phyloP scores from a whole-genome alignment of 2,329 filamentous ascomycete genomes.

The Fusarium virguliforme region DNA sequence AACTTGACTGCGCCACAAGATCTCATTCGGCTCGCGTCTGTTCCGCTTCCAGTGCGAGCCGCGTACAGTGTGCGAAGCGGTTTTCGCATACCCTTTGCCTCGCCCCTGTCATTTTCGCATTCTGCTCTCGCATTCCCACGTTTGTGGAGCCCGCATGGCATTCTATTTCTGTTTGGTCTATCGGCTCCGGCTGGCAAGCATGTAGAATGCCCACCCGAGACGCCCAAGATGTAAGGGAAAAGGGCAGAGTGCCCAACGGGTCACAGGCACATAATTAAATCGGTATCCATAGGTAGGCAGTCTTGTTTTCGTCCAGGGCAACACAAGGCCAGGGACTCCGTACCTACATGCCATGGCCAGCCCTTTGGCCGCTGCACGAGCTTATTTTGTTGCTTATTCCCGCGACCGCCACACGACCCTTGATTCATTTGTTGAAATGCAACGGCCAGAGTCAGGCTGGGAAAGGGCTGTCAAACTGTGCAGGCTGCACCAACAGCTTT shows the following conservation, averaged over 20 bases:
- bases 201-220: not conserved
- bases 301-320: not conserved
- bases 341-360: not conserved
- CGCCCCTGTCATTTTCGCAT: conserved; percentile 1
- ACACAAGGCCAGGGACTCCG: not conserved
- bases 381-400: conserved; percentile 13
- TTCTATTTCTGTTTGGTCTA: not conserved
- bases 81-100: conserved; percentile 15
- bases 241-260: not conserved
- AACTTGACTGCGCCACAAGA: conserved; percentile 37
- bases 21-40: conserved; percentile 15
- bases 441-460: not conserved
- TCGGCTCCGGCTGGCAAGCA: not conserved
- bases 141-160: not conserved
- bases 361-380: conserved; percentile 12
- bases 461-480: not conserved
- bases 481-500: not conserved
- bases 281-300: not conserved
- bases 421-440: conserved; percentile 1
- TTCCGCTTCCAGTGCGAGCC: not conserved
- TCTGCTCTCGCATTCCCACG: not conserved
- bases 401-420: conserved; percentile 23
- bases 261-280: not conserved
- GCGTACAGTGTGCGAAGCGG: conserved; percentile 19
- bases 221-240: conserved; percentile 8